A percentile compares a stretch with the other conserved stretches of the same genome.
phyloP scores from a whole-genome alignment of 2,329 filamentous ascomycete species.

The Pseudogymnoascus sp. region DNA sequence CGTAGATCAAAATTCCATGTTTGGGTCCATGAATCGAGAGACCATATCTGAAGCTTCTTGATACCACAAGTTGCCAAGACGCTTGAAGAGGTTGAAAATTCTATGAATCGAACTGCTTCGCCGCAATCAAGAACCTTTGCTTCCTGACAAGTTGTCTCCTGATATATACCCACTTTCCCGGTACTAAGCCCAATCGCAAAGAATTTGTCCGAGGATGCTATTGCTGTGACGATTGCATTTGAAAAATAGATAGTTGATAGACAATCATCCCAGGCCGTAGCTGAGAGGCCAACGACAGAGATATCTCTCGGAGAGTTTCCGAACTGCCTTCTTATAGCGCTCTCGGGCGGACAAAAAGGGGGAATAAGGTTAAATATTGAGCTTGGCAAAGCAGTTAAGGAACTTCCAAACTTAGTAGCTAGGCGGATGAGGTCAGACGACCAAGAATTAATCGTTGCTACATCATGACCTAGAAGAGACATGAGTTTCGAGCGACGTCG shows the following conservation, averaged over 20 bases:
- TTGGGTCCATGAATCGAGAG: neutral
- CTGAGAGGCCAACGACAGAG: conserved; percentile 18
- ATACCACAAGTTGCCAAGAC: neutral
- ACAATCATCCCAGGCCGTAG: conserved; percentile 20
- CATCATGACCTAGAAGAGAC: neutral
- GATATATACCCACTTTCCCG: conserved; percentile 19
- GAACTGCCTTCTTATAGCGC: conserved; percentile 15
- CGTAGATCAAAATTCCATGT: neutral
- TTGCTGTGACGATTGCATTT: conserved; percentile 12
- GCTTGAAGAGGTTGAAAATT: neutral
- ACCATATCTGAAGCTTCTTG: neutral
- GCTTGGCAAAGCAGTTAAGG: neutral
- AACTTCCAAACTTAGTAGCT: neutral
- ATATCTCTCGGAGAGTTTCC: conserved; percentile 13
- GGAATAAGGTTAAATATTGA: neutral
- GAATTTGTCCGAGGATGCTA: conserved; percentile 15
- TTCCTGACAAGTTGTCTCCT: conserved; percentile 21
- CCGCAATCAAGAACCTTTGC: conserved; percentile 15
- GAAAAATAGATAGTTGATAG: conserved; percentile 17
- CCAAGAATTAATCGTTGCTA: neutral
- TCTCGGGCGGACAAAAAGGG: conserved; percentile 27
- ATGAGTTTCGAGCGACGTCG: neutral
- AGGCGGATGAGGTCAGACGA: neutral
- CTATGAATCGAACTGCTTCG: neutral
- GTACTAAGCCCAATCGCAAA: conserved; percentile 21